Base-by-base conservation (phyloP, 768 basidiomycete species). In the Lentinula detonsa region DNA sequence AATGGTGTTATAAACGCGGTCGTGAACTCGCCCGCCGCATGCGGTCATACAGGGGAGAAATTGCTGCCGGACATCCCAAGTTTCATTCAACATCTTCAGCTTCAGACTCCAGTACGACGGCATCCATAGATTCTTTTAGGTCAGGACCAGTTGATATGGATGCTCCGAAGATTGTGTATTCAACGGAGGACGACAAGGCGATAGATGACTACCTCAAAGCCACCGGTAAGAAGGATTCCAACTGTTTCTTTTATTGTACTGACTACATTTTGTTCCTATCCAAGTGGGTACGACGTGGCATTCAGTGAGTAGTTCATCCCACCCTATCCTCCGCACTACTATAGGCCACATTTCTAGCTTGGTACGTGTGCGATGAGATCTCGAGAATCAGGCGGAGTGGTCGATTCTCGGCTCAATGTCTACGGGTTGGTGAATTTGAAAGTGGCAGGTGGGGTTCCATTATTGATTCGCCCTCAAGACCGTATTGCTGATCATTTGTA, bases 301-400 rank as follows among this genome's bases (percentile, higher is more conserved):
- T 57, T 71, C 70, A 21, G 70, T 70, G 50, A 33, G 63, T 67
- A 9, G 23, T 18, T 46, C 37, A 8, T 39, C 37, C 18, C 4
- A 18, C 15, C 13, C 16, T 37, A 3, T 54, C n/a, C 31, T 15
- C 13, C 21, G 42, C 11, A 5, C 40, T 18, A 16, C 5, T 18
- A 10, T 9, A 3, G 3, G 6, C 3, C 28, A 28, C 28, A 3
- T 28, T 28, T 21, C 16, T 61, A 80, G 79, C 71, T 81, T 7
- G 82, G 81, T 13, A 81, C 81, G 0, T 80, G 78, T 60, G 75
- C 77, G 5, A 81, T 82, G 81, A 79, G 79, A 57, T 74, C 80
- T 3, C 73, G 74, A 21, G 69, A 74, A 34, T 46, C 70, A 35
- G 73, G 71, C 11, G 80, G 80, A 7, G 81, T 82, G 9, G 79